phyloP scores from a whole-genome alignment of 2,329 filamentous ascomycete species.

The Botrytis aclada region DNA sequence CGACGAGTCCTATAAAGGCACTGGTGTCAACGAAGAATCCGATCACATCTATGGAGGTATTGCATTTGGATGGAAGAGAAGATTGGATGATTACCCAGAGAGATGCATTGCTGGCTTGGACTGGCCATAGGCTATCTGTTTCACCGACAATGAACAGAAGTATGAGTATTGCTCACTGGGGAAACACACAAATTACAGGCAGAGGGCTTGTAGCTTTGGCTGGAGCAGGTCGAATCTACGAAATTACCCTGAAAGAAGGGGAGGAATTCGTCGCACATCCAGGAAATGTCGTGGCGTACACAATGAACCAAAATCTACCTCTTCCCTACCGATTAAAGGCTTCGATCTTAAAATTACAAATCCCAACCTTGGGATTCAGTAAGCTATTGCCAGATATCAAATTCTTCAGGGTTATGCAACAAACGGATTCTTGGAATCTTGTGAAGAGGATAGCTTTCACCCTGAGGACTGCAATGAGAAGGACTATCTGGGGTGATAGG shows the following conservation, averaged over 20 bases:
- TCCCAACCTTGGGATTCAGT: conserved; percentile 65
- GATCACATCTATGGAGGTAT: conserved; percentile 78
- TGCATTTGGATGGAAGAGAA: conserved; percentile 87
- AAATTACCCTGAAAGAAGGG: conserved; percentile 73
- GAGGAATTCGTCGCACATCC: conserved; percentile 93
- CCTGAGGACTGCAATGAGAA: conserved; percentile 71
- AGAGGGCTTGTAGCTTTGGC: conserved; percentile 81
- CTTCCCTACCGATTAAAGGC: conserved; percentile 85
- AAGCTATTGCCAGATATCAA: conserved; percentile 64
- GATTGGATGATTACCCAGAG: conserved; percentile 94
- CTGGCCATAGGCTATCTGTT: conserved; percentile 77
- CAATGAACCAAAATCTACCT: conserved; percentile 69
- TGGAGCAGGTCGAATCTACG: conserved; percentile 85
- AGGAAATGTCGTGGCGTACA: conserved; percentile 88
- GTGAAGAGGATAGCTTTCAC: conserved; percentile 63
- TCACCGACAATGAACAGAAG: conserved; percentile 71
- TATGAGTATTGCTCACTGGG: conserved; percentile 84
- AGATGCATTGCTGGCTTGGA: conserved; percentile 91
- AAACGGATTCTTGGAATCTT: conserved; percentile 69
- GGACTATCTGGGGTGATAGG: conserved; percentile 90
- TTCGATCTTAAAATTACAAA: conserved; percentile 69
- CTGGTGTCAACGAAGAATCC: conserved; percentile 85
- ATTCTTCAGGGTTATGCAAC: conserved; percentile 70
- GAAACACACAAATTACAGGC: conserved; percentile 82
- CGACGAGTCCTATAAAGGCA: conserved; percentile 82